Conservation (phyloP, 257 asterid genomes). For the Coffea eugenioides region DNA sequence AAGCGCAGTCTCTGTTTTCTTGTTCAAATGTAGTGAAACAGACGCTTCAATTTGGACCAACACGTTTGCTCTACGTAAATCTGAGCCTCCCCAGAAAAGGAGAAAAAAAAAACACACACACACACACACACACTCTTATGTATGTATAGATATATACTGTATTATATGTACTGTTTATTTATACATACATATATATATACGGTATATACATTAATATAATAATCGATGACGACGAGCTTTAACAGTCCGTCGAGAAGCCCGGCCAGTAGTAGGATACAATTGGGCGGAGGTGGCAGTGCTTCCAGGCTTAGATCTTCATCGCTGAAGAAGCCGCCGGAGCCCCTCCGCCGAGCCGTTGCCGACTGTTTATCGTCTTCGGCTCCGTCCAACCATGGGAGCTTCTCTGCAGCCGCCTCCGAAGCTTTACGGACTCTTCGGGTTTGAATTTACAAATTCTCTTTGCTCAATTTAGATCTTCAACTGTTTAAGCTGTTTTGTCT, state of each 20-base stretch:
- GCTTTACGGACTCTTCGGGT: slow-evolving; percentile 95
- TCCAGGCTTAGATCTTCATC: slow-evolving; percentile 93
- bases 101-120: neutral
- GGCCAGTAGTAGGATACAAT: slow-evolving; percentile 72
- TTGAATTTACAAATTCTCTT: slow-evolving; percentile 16
- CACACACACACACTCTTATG: neutral
- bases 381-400: slow-evolving; percentile 51
- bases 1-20: neutral
- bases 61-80: neutral
- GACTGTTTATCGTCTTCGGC: slow-evolving; percentile 89
- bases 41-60: neutral
- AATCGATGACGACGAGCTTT: slow-evolving; percentile 51
- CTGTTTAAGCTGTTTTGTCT: slow-evolving; percentile 14
- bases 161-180: neutral
- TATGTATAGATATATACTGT: slow-evolving; percentile 1
- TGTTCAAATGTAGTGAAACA: slow-evolving; percentile 16
- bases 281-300: slow-evolving; percentile 47
- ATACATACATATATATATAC: neutral
- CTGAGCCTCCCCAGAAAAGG: neutral
- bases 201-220: no score
- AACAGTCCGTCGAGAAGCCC: slow-evolving; percentile 75
- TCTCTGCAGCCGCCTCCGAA: slow-evolving; percentile 45
- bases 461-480: slow-evolving; percentile 23
- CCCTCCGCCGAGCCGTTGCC: slow-evolving; percentile 93
- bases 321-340: slow-evolving; percentile 94